Percentiles rank a stretch among this genome's conserved stretches.
phyloP scores from a whole-genome alignment of 495 filamentous ascomycete genomes.

The Lentithecium fluviatile region DNA sequence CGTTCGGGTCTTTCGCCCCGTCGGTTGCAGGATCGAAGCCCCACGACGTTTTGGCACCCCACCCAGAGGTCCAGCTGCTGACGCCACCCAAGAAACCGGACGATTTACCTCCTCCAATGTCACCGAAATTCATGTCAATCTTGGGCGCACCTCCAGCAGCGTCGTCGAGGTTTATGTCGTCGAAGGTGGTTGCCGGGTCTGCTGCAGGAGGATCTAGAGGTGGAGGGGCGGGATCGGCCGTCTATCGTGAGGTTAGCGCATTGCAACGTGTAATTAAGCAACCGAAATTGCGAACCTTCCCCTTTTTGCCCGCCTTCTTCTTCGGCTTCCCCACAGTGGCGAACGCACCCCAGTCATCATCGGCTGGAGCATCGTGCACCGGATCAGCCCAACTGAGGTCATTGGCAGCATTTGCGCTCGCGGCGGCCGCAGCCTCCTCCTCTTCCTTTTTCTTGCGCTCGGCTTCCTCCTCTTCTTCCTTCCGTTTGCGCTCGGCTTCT shows the following conservation, averaged over 20 bases:
- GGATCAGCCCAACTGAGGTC: conserved; percentile 32
- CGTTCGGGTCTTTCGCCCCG: conserved; percentile 12
- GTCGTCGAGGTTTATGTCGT: conserved; percentile 36
- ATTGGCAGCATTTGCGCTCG: conserved; percentile 11
- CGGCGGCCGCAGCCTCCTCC: conserved; percentile 42
- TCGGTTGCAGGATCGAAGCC: conserved; percentile 21
- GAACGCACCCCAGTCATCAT: conserved; percentile 46
- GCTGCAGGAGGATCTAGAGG: conserved; percentile 29
- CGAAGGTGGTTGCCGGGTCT: conserved; percentile 33
- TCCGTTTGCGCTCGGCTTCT: conserved; percentile 43
- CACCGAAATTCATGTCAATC: conserved; percentile 35
- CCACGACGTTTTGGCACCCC: conserved; percentile 30
- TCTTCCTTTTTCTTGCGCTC: conserved; percentile 39
- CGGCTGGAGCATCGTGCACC: conserved; percentile 28
- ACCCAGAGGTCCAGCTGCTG: conserved; percentile 26
- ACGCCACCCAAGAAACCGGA: conserved; percentile 27
- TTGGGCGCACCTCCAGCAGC: conserved; percentile 26
- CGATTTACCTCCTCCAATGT: conserved; percentile 22
- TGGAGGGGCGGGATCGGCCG: conserved; percentile 31
- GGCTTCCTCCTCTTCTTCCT: conserved; percentile 37
- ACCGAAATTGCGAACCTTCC: conserved; percentile 33
- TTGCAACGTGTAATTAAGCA: conserved; percentile 28
- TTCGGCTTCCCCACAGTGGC: conserved; percentile 31
- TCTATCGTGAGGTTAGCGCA: conserved; percentile 31
- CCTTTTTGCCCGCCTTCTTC: conserved; percentile 42